These are phyloP conservation scores for Medicago ruthenica DNA, from an alignment of 306 rosid genomes.

Conservation along the genomic window DNA sequence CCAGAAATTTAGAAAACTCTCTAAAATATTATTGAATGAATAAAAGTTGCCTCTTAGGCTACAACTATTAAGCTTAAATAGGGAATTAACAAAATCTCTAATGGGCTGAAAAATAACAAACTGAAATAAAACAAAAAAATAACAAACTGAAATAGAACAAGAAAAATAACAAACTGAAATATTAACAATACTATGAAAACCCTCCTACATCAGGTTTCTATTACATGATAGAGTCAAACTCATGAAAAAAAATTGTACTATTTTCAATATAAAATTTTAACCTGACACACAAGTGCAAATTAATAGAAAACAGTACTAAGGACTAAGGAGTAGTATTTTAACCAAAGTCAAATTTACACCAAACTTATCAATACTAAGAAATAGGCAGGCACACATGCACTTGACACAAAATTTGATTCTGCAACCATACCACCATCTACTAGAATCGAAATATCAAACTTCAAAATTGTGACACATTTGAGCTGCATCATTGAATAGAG, in stretches of 20 bases:
- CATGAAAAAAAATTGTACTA: not conserved
- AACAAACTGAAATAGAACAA: no score
- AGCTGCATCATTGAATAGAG: not conserved
- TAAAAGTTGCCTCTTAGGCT: no score
- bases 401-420: not conserved
- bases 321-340: not conserved
- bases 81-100: no score
- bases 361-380: not conserved
- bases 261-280: not conserved
- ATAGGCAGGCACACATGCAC: not conserved
- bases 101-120: no score
- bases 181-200: no score
- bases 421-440: not conserved
- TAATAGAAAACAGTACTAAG: not conserved
- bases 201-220: not conserved
- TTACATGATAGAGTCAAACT: no score
- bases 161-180: no score
- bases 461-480: constrained; percentile 25
- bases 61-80: no score
- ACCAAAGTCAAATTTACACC: constrained; percentile 5
- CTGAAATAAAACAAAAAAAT: no score
- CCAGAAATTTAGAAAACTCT: no score
- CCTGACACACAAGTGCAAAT: not conserved
- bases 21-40: no score
- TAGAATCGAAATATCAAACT: not conserved